A percentile compares a stretch with the other conserved stretches of the same genome.
These are phyloP conservation scores for Thalassiosira livingstoniorum DNA, from an alignment of 352 stramenopile species.

Conservation along the genomic window DNA sequence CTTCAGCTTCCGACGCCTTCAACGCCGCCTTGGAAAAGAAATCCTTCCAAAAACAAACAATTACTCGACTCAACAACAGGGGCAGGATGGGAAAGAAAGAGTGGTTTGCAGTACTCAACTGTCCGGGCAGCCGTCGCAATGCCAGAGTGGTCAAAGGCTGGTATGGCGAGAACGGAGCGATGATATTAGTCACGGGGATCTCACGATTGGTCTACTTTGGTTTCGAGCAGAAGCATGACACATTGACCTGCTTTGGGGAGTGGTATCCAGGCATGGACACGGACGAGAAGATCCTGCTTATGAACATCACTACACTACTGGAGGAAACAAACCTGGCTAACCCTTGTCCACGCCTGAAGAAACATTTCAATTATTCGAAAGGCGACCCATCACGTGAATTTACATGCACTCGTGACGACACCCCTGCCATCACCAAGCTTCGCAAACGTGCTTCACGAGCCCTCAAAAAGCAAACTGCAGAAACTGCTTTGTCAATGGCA, in stretches of 20 bases:
- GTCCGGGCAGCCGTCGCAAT: background rate
- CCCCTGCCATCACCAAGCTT: background rate
- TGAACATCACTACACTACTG: background rate
- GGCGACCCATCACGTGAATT: background rate
- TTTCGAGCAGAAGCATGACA: background rate
- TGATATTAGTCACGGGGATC: background rate
- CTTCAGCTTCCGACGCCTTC: too few species aligned
- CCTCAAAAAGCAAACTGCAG: background rate
- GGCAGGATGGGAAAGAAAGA: background rate
- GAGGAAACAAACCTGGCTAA: background rate
- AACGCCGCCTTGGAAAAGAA: too few species aligned
- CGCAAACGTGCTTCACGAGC: background rate
- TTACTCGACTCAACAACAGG: background rate
- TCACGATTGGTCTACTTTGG: background rate
- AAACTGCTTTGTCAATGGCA: too few species aligned
- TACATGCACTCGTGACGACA: background rate
- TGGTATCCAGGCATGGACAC: background rate
- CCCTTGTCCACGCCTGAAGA: background rate
- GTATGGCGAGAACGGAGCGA: background rate
- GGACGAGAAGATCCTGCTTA: background rate
- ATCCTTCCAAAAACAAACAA: background rate
- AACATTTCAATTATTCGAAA: background rate
- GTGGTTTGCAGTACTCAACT: background rate
- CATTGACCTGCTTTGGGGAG: background rate
- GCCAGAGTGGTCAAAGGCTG: background rate